Evolutionary conservation across 345 rosid species (phyloP).

Genomic region (Abelmoschus esculentus): DNA sequence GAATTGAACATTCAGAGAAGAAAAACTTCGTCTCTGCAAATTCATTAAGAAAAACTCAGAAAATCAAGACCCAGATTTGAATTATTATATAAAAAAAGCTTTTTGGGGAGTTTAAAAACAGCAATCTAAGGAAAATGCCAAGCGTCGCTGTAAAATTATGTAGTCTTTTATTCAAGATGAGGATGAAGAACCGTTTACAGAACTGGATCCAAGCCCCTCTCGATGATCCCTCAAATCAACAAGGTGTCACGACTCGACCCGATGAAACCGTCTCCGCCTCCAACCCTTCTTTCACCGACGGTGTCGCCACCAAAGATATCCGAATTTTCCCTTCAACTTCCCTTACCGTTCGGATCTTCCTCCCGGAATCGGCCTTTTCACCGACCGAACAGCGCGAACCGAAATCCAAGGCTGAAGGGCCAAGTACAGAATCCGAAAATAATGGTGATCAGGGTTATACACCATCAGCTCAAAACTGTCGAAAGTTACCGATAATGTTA

Average conservation of each 20-base stretch:
- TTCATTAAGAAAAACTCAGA: too few species aligned
- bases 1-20: too few species aligned
- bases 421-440: slow-evolving; percentile 34
- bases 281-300: slow-evolving; percentile 40
- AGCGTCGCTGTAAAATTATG: slow-evolving; percentile 68
- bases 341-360: slow-evolving; percentile 75
- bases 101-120: background rate
- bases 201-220: slow-evolving; percentile 54
- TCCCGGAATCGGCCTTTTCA: slow-evolving; percentile 66
- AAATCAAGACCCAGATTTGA: too few species aligned
- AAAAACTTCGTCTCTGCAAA: too few species aligned
- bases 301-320: slow-evolving; percentile 90
- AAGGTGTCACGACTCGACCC: slow-evolving; percentile 71
- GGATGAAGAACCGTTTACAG: slow-evolving; percentile 69
- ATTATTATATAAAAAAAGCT: too few species aligned
- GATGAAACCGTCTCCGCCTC: slow-evolving; percentile 66
- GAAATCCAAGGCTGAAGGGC: slow-evolving; percentile 28
- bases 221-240: slow-evolving; percentile 38
- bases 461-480: slow-evolving; percentile 36
- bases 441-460: slow-evolving; percentile 58
- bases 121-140: slow-evolving; percentile 50
- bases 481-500: slow-evolving; percentile 65
- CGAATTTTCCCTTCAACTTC: slow-evolving; percentile 81
- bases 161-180: slow-evolving; percentile 93
- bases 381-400: slow-evolving; percentile 39